Conservation (phyloP, 2,329 filamentous ascomycete genomes). For the Alternaria triticina region DNA sequence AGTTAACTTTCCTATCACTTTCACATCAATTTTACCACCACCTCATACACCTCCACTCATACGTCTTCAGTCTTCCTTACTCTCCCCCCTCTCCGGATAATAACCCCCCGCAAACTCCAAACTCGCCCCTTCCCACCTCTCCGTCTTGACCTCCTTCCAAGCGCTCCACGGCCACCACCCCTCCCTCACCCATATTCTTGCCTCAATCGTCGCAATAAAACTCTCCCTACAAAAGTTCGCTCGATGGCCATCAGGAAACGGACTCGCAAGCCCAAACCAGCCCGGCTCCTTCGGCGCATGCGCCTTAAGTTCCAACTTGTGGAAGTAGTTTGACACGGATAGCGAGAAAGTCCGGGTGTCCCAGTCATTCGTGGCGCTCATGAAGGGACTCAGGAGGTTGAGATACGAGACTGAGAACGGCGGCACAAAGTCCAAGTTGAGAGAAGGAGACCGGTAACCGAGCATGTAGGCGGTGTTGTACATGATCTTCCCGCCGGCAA, state of each 20-base stretch:
- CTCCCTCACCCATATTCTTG: constrained; percentile 50
- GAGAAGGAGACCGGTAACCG: constrained; percentile 50
- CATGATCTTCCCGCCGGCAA: constrained; percentile 44
- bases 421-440: constrained; percentile 52
- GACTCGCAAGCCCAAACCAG: constrained; percentile 55
- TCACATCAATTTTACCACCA: neutral
- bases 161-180: constrained; percentile 41
- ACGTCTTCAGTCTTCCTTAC: constrained; percentile 32
- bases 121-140: constrained; percentile 52
- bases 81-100: constrained; percentile 52
- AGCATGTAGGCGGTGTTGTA: constrained; percentile 54
- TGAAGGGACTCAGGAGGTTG: constrained; percentile 49
- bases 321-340: constrained; percentile 47
- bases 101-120: constrained; percentile 59
- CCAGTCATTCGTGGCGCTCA: constrained; percentile 52
- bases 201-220: constrained; percentile 54
- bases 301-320: constrained; percentile 51
- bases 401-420: constrained; percentile 50
- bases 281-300: constrained; percentile 49
- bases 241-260: constrained; percentile 55
- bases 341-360: constrained; percentile 48
- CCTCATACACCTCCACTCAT: neutral
- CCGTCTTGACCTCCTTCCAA: constrained; percentile 51
- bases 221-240: constrained; percentile 55
- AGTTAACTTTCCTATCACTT: neutral